Evolutionary conservation across 2,329 filamentous ascomycete genomes (phyloP), one percentile per base, ranked within the genome.

Genomic region (Rhynchosporium agropyri): DNA sequence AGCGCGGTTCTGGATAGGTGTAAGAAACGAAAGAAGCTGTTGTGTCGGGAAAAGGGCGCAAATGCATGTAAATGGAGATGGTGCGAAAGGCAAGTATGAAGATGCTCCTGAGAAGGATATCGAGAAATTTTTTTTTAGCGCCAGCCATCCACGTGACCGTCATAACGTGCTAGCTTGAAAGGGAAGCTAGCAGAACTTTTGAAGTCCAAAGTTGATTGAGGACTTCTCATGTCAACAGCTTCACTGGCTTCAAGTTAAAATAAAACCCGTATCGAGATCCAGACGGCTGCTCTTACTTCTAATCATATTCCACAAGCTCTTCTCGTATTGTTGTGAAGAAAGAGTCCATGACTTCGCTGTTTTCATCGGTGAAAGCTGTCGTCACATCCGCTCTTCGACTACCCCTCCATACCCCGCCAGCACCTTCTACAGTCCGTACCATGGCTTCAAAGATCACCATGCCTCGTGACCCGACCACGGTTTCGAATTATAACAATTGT

Each of bases 401-500:
- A 15, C 28, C 58, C 13, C 38, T 46, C 40, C 62, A 42, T 46
- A 28, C 57, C 33, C 36, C 59, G 49, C 59, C 48, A 49, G 40
- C 43, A 20, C 12, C 36, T 2, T 13, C 3, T 38, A 33, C 43
- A 61, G 58, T 57, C 28, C 68, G 66, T 33, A 71, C 65, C 13
- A 71, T 72, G 67, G 63, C 66, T 26, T 64, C 50, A n/a, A 10
- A 69, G n/a, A 63, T 60, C 59, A 68, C 50, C 9, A 60, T 58
- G 49, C 65, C 71, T 67, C 85, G 91, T 73, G 94, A 98, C 78
- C 92, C 92, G 59, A 96, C 92, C 76, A 97, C 95, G 31, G 79
- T 95, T 63, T 90, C 91, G 74, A 98, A 98, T 80, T 97, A 97
- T 78, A 87, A 91, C 76, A 87, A 89, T 61, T 97, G 92, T 54